These are phyloP conservation scores for Mallotus nudiflorus DNA, from an alignment of 345 rosid genomes.

Conservation along the genomic window DNA sequence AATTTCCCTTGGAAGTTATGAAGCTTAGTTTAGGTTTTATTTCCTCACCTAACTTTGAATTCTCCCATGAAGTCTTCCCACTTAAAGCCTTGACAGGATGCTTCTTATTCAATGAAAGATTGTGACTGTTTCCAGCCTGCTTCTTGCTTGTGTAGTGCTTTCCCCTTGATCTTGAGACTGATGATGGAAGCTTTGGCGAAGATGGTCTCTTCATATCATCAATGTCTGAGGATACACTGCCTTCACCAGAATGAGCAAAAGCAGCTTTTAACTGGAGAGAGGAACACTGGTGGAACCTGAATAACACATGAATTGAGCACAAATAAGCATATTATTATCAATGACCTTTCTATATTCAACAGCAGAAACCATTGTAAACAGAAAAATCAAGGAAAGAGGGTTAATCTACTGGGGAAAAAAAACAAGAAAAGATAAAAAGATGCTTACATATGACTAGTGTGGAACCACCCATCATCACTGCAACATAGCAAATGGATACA, in stretches of 20 bases:
- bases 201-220: conserved; percentile 27
- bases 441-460: conserved; percentile 49
- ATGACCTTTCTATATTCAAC: too few species aligned
- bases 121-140: conserved; percentile 22
- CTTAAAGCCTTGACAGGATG: conserved; percentile 33
- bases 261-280: conserved; percentile 48
- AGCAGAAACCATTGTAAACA: too few species aligned
- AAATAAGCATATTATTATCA: too few species aligned
- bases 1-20: conserved; percentile 32
- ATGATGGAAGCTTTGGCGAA: conserved; percentile 48
- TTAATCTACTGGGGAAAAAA: too few species aligned
- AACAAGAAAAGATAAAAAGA: conserved; percentile 1
- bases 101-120: conserved; percentile 23
- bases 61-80: conserved; percentile 23
- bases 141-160: conserved; percentile 43
- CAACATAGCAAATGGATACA: conserved; percentile 13
- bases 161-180: conserved; percentile 65
- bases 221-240: conserved; percentile 19
- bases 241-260: conserved; percentile 35
- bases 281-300: conserved; percentile 60
- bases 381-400: too few species aligned
- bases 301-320: conserved; percentile 15
- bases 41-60: conserved; percentile 21
- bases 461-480: conserved; percentile 63
- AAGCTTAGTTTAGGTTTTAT: conserved; percentile 36